Conservation (phyloP, 1,284 basidiomycete species). For the Tilletia walkeri region DNA sequence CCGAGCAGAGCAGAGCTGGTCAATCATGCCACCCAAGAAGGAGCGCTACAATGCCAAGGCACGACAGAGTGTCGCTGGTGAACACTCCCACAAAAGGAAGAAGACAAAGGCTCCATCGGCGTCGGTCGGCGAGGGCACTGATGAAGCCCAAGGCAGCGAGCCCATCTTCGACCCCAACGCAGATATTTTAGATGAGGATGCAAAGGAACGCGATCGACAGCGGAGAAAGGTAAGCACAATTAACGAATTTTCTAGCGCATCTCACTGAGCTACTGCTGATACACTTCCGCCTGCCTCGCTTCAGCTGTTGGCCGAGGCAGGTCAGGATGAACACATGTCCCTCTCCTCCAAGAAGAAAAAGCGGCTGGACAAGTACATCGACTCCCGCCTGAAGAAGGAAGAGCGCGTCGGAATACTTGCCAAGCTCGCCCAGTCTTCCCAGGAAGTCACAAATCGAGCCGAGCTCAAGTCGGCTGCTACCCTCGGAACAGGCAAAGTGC, state of each 20-base stretch:
- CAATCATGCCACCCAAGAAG: conserved; percentile 26
- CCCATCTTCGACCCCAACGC: conserved; percentile 39
- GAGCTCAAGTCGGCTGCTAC: conserved; percentile 49
- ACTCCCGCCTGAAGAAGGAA: conserved; percentile 54
- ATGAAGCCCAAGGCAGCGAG: not conserved
- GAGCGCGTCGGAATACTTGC: conserved; percentile 47
- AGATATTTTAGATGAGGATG: conserved; percentile 39
- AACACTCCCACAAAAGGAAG: conserved; percentile 51
- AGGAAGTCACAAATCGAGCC: conserved; percentile 42
- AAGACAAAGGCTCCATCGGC: conserved; percentile 28
- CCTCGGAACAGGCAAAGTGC: conserved; percentile 46
- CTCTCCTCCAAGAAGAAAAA: conserved; percentile 55
- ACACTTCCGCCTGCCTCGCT: not conserved
- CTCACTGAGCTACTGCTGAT: conserved; percentile 22
- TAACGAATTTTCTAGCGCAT: too few species aligned
- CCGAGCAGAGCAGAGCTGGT: too few species aligned
- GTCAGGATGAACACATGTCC: conserved; percentile 17
- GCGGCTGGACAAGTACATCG: conserved; percentile 55
- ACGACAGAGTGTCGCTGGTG: conserved; percentile 45
- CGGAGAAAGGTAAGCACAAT: not conserved
- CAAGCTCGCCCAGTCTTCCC: conserved; percentile 46
- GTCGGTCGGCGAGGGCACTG: not conserved
- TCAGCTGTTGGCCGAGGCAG: conserved; percentile 21
- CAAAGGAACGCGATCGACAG: conserved; percentile 26
- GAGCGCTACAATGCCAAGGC: conserved; percentile 54